These are phyloP conservation scores for Ustilaginoidea virens DNA, from an alignment of 2,329 filamentous ascomycete genomes.

Conservation along the genomic window DNA sequence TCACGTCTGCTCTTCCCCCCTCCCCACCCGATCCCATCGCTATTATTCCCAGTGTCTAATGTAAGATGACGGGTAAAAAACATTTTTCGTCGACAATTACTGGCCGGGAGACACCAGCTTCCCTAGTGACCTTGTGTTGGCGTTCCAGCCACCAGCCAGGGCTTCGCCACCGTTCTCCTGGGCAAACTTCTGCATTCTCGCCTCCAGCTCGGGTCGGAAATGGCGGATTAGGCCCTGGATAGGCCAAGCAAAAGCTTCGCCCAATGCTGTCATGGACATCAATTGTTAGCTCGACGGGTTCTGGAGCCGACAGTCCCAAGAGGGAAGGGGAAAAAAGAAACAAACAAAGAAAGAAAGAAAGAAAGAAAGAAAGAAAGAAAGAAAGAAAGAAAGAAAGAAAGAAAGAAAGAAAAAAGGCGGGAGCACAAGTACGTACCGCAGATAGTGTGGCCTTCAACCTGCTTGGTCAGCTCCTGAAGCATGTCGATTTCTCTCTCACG, in stretches of 20 bases:
- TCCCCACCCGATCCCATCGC: no score
- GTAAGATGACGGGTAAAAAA: no score
- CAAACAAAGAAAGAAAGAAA: no score
- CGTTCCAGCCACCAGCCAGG: constrained; percentile 77
- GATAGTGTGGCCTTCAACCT: constrained; percentile 98
- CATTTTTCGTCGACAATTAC: no score
- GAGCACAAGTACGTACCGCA: constrained; percentile 50
- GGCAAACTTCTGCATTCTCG: constrained; percentile 70
- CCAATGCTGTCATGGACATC: constrained; percentile 59
- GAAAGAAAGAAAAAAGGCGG: no score
- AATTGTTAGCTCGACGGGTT: no score
- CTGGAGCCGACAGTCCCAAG: no score
- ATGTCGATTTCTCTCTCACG: constrained; percentile 93
- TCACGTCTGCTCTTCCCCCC: no score
- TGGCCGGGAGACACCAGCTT: constrained; percentile 80
- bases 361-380: no score
- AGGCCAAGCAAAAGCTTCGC: constrained; percentile 97
- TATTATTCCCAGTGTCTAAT: no score
- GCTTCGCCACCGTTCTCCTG: constrained; percentile 56
- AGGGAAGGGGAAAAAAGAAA: no score
- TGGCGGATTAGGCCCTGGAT: constrained; percentile 96
- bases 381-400: no score
- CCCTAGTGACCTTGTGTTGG: constrained; percentile 59
- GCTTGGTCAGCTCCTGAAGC: constrained; percentile 97
- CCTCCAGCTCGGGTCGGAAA: constrained; percentile 92